Base-by-base conservation (phyloP, 2,329 filamentous ascomycete genomes). In the Neofusicoccum laricinum region DNA sequence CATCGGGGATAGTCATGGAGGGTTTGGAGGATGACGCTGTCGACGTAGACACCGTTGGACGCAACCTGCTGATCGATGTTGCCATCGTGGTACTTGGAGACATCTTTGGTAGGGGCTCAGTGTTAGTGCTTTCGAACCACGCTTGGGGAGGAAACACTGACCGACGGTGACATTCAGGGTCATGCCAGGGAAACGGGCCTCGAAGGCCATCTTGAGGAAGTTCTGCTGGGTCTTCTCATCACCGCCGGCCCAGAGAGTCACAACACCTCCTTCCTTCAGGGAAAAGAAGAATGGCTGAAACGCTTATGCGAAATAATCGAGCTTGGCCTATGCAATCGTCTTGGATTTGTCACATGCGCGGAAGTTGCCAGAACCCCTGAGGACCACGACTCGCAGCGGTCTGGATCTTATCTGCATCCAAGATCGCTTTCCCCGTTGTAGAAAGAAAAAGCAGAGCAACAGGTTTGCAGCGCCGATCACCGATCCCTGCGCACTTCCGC, bases 111-210 rank as follows among this genome's bases (percentile, higher is more conserved):
- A 46, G 43, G 4, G 17, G 43, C 43, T 4, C 5, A 17, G 43
- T 46, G 3, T 15, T 21, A 21, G 17, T 19, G 43, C 43, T 21
- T 46, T 30, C 25, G 7, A 7, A 7, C 7, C 5, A 6, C 5
- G 25, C 25, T 6, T 30, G 25, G 25, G 25, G 25, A 7, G 25
- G 25, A 30, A 30, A 30, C 25, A 30, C 25, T 30, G 25, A 30
- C 85, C 83, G 49, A 85, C 81, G 0, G 83, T 85, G 32, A 84
- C 53, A 67, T 86, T 84, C 14, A 86, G 77, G 3, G 77, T 81
- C 64, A 85, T 80, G 6, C 78, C 78, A 0, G 83, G 83, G 67
- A 85, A 85, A 0, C 75, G 73, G 0, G 69, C 66, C 66, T 83
- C 80, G 65, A 84, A 85, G 0, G 75, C 75, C 2, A 71, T 48